A percentile compares a stretch with the other conserved stretches of the same genome.
These are phyloP conservation scores for Pulveroboletus sp. DNA, from an alignment of 768 basidiomycete genomes.

Conservation along the genomic window DNA sequence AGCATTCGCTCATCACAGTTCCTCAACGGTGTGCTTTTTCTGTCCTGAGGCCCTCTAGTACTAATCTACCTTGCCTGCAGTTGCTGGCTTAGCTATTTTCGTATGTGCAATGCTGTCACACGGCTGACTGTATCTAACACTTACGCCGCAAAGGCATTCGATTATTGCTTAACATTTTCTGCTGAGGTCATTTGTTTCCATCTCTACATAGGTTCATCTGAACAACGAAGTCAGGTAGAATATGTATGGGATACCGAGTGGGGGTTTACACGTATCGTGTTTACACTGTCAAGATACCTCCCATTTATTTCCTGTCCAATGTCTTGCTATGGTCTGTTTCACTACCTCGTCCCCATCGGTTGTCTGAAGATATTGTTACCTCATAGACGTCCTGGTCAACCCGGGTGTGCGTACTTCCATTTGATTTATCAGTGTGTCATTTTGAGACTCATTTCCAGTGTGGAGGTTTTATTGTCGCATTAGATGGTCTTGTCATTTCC, in stretches of 20 bases:
- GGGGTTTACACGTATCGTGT: neutral
- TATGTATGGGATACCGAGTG: conserved; percentile 23
- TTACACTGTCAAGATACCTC: conserved; percentile 21
- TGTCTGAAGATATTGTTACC: neutral
- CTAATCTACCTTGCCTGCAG: conserved; percentile 2
- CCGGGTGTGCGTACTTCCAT: conserved; percentile 1
- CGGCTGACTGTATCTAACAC: neutral
- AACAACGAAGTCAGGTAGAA: conserved; percentile 13
- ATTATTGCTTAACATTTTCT: conserved; percentile 24
- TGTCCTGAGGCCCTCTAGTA: too few species aligned
- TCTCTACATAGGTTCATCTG: neutral
- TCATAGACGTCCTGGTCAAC: conserved; percentile 6
- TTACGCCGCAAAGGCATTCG: conserved; percentile 6
- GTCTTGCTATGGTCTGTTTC: conserved; percentile 16
- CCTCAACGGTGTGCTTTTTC: conserved; percentile 12
- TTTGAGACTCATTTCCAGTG: conserved; percentile 10
- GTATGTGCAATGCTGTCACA: conserved; percentile 3
- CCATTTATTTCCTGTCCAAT: conserved; percentile 14
- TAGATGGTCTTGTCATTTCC: conserved; percentile 11
- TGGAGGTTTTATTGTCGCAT: conserved; percentile 6
- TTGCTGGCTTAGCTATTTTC: conserved; percentile 16
- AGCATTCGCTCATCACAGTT: conserved; percentile 1
- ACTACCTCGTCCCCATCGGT: neutral
- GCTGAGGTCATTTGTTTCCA: conserved; percentile 14
- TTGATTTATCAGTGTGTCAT: neutral